Evolutionary conservation across 495 filamentous ascomycete genomes (phyloP), one percentile per base, ranked within the genome.

Genomic region (Podospora bellae-mahoneyi): DNA sequence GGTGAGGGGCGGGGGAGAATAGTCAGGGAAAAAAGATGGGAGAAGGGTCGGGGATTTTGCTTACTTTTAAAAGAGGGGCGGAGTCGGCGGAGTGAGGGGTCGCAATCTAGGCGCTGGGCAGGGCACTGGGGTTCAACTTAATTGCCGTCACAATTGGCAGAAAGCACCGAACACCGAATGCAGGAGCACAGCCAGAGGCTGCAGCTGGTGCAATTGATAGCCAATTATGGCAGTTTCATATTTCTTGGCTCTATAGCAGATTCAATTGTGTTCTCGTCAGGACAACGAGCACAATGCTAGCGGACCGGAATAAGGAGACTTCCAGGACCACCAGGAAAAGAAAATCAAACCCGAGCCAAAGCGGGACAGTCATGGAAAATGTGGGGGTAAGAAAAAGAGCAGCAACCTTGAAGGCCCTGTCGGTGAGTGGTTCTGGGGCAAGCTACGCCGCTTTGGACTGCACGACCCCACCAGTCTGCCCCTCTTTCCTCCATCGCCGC

Each of bases 1-100:
- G 69, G 28, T 53, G 4, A 23, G 54, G 23, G 63, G 70, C 19
- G 30, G 57, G 16, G 23, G 58, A 64, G 39, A n/a, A 58, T 64
- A 20, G 13, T 48, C 15, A 26, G 44, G 44, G 28, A 32, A 23
- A 59, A 34, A 44, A 5, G 54, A 54, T 59, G 10, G 62, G 39
- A 39, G 18, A 34, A 53, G 2, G 62, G n/a, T 64, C 19, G 55
- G 20, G 30, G 39, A 55, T 19, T 26, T 61, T 61, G 56, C 59
- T 61, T 61, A 61, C 59, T 61, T 27, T 61, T 59, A 59, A 59
- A 61, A 61, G 59, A 61, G 59, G 59, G 59, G 59, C 59, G 59
- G 59, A 61, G 59, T 61, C 30, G 39, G 26, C 59, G 59, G 59
- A 61, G 59, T 61, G 59, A 61, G 59, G 59, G 59, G 59, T 61